Evolutionary conservation across 352 stramenopile species (phyloP).

Genomic region (Pythium dissotocum): DNA sequence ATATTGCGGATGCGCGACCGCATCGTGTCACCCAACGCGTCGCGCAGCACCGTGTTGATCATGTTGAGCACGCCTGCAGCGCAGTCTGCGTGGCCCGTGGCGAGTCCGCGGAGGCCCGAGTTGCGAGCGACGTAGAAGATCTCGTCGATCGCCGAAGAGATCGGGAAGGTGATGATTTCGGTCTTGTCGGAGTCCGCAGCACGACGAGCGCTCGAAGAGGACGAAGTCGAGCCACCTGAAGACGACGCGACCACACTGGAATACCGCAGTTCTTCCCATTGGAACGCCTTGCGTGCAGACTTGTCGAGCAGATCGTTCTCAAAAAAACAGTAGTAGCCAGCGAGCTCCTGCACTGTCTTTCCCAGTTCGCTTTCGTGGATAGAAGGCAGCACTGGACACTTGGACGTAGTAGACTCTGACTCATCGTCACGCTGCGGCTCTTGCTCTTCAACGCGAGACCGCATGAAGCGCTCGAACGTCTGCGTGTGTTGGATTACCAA

Average conservation of each 20-base stretch:
- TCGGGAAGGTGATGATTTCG: constrained; percentile 56
- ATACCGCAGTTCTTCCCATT: constrained; percentile 82
- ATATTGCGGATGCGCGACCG: constrained; percentile 76
- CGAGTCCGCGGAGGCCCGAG: constrained; percentile 74
- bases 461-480: constrained; percentile 89
- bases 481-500: constrained; percentile 88
- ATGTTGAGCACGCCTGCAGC: constrained; percentile 84
- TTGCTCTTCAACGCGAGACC: constrained; percentile 45
- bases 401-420: neutral
- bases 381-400: constrained; percentile 38
- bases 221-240: neutral
- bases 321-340: constrained; percentile 86
- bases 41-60: constrained; percentile 81
- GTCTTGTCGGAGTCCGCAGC: constrained; percentile 22
- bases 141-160: constrained; percentile 86
- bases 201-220: neutral
- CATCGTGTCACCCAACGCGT: constrained; percentile 80
- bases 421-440: neutral
- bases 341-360: constrained; percentile 81
- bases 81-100: constrained; percentile 82
- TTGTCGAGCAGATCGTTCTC: constrained; percentile 79
- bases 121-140: constrained; percentile 88
- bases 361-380: constrained; percentile 77
- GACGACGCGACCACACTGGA: constrained; percentile 33
- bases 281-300: constrained; percentile 80